A percentile compares a stretch with the other conserved stretches of the same genome.
Conservation (phyloP, 768 basidiomycete species). For the Kwoniella europaea region DNA sequence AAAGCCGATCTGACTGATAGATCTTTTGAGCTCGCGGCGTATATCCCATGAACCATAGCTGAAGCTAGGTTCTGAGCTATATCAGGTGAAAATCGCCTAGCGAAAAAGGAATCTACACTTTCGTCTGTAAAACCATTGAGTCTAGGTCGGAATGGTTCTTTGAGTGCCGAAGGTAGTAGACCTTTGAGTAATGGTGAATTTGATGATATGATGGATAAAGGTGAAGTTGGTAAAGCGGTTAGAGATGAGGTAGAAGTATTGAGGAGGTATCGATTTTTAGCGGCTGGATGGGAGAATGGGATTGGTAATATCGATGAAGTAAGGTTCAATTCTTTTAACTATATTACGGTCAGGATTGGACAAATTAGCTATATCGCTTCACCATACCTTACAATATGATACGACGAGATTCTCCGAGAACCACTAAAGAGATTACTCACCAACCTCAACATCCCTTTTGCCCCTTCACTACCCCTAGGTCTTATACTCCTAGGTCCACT, state of each 20-base stretch:
- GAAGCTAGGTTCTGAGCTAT: conserved; percentile 78
- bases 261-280: conserved; percentile 75
- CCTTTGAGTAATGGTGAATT: conserved; percentile 43
- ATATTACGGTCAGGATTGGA: conserved; percentile 28
- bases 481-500: conserved; percentile 84
- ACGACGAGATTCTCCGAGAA: too few relatives aligned
- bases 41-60: conserved; percentile 88
- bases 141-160: conserved; percentile 2
- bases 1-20: conserved; percentile 80
- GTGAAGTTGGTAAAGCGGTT: conserved; percentile 62
- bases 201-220: conserved; percentile 56
- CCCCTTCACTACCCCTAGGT: conserved; percentile 65
- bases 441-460: conserved; percentile 75
- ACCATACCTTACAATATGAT: background rate
- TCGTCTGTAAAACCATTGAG: conserved; percentile 65
- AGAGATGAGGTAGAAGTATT: conserved; percentile 58
- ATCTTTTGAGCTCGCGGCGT: conserved; percentile 78
- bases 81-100: conserved; percentile 71
- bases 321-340: conserved; percentile 80
- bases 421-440: conserved; percentile 62
- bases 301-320: conserved; percentile 69
- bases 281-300: conserved; percentile 71
- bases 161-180: conserved; percentile 63
- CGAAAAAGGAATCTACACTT: conserved; percentile 76
- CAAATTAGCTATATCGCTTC: conserved; percentile 22